phyloP scores from a whole-genome alignment of 208 protist species.

The Acanthamoeba castellanii region DNA sequence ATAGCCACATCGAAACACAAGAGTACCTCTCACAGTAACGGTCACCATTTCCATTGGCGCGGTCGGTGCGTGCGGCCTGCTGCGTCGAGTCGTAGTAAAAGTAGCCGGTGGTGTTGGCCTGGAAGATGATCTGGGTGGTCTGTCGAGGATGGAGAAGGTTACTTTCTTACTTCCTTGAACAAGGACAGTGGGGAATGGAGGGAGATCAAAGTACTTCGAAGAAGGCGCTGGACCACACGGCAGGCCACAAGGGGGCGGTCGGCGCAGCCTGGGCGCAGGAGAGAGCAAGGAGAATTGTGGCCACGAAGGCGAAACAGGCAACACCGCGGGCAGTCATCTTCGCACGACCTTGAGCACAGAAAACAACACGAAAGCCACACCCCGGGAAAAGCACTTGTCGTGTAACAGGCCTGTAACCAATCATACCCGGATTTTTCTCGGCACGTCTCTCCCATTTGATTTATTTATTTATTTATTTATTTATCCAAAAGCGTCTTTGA shows the following conservation, averaged over 20 bases:
- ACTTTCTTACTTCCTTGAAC: not conserved
- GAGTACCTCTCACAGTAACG: slow-evolving; percentile 17
- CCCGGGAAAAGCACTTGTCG: too few species aligned
- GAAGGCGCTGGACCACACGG: not conserved
- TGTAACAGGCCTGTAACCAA: too few species aligned
- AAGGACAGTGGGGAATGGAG: not conserved
- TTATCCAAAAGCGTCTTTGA: not conserved
- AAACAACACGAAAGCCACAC: too few species aligned
- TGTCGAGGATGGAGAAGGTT: too few species aligned
- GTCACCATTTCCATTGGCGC: not conserved
- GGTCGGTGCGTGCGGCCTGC: not conserved
- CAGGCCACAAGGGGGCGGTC: not conserved
- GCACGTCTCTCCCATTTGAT: not conserved
- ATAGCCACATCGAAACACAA: too few species aligned
- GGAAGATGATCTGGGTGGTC: slow-evolving; percentile 10
- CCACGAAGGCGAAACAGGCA: too few species aligned
- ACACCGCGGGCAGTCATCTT: too few species aligned
- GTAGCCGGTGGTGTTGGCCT: not conserved
- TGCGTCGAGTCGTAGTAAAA: slow-evolving; percentile 15
- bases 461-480: not conserved
- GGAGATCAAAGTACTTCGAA: not conserved
- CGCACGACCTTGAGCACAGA: too few species aligned
- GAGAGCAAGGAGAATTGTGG: not conserved
- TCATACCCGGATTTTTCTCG: not conserved
- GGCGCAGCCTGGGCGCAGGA: not conserved